Percentiles rank a stretch among this genome's conserved stretches.
Conservation (phyloP, 768 basidiomycete species). For the Termitomyces sp. region DNA sequence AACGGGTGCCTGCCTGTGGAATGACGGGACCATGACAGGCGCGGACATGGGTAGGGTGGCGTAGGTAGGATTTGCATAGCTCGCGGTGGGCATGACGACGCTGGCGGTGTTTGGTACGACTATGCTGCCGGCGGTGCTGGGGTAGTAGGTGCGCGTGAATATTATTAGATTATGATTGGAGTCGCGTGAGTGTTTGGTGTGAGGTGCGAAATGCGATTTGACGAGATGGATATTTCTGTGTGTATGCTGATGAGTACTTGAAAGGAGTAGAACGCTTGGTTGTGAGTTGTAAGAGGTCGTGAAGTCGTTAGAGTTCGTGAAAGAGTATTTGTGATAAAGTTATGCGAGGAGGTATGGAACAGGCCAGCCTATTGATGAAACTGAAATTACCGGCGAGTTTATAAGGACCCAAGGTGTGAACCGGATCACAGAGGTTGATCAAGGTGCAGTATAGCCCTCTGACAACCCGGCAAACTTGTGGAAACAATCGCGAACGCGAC, state of each 20-base stretch:
- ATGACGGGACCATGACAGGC: conserved; percentile 9
- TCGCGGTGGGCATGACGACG: conserved; percentile 4
- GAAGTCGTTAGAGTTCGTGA: conserved; percentile 14
- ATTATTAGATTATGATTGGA: conserved; percentile 3
- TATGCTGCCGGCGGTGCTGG: conserved; percentile 15
- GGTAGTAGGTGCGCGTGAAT: conserved; percentile 16
- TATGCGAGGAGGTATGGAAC: conserved; percentile 8
- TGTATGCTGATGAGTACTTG: background rate
- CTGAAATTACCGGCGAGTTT: background rate
- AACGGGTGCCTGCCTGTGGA: conserved; percentile 9
- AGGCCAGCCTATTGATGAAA: conserved; percentile 19
- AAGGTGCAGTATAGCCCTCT: conserved; percentile 3
- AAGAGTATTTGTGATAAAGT: conserved; percentile 10
- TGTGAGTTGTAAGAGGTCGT: conserved; percentile 14
- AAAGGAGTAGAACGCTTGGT: background rate
- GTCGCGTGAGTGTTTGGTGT: background rate
- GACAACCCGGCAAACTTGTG: conserved; percentile 1
- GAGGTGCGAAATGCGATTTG: background rate
- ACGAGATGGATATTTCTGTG: background rate
- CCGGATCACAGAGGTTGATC: conserved; percentile 8
- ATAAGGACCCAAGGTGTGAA: background rate
- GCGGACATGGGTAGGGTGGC: conserved; percentile 10
- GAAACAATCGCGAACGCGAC: background rate
- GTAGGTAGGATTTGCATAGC: conserved; percentile 4
- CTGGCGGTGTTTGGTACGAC: conserved; percentile 11